phyloP scores from a whole-genome alignment of 805 yeast species.

The Ogataea thermomethanolica region DNA sequence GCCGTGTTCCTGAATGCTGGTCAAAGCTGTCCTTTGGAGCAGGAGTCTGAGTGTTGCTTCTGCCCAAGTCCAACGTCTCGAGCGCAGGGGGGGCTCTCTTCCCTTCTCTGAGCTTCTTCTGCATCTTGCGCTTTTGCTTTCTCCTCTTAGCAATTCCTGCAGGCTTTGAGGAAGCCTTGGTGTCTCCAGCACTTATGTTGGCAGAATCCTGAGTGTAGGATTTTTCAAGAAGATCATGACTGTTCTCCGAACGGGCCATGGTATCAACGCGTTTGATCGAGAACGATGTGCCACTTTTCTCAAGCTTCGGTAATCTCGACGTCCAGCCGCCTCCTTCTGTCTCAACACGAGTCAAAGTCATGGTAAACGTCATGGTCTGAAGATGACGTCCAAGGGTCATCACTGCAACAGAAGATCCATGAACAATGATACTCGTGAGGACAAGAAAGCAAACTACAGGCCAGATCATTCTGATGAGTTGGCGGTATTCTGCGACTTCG shows the following conservation, averaged over 20 bases:
- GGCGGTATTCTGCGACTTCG: slow-evolving; percentile 23
- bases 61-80: slow-evolving; percentile 34
- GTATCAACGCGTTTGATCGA: slow-evolving; percentile 85
- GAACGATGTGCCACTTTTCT: slow-evolving; percentile 66
- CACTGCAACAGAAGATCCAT: slow-evolving; percentile 59
- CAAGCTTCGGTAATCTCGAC: slow-evolving; percentile 77
- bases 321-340: slow-evolving; percentile 81
- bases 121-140: slow-evolving; percentile 20
- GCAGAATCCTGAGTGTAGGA: slow-evolving; percentile 6
- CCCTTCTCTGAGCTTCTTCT: slow-evolving; percentile 25
- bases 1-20: slow-evolving; percentile 1
- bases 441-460: slow-evolving; percentile 53
- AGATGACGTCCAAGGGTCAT: slow-evolving; percentile 75
- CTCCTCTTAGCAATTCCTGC: slow-evolving; percentile 71
- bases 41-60: slow-evolving; percentile 18
- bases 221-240: slow-evolving; percentile 3
- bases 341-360: slow-evolving; percentile 77
- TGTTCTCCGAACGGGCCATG: slow-evolving; percentile 34
- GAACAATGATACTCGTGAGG: slow-evolving; percentile 53
- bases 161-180: slow-evolving; percentile 49
- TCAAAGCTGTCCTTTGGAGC: slow-evolving; percentile 12
- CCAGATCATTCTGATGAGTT: slow-evolving; percentile 39
- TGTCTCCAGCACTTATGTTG: slow-evolving; percentile 16
- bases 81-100: slow-evolving; percentile 33
- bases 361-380: slow-evolving; percentile 88